A percentile compares a stretch with the other conserved stretches of the same genome.
These are phyloP conservation scores for Coniochaeta sp. DNA, from an alignment of 2,329 filamentous ascomycete genomes.

Conservation along the genomic window DNA sequence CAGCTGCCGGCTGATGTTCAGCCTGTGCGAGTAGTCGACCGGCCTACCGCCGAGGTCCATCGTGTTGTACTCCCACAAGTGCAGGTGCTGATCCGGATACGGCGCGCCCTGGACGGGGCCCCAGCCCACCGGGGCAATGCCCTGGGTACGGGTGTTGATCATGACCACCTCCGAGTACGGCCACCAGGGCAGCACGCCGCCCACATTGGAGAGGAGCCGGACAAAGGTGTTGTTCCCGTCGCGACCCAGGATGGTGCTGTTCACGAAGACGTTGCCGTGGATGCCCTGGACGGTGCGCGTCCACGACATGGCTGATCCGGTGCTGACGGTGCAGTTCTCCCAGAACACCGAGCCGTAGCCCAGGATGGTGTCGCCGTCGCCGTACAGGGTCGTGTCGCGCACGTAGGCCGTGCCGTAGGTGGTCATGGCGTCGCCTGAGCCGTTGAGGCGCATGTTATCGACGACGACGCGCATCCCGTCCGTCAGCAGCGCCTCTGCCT, in stretches of 20 bases:
- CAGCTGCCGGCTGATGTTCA: constrained; percentile 1
- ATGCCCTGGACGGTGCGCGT: constrained; percentile 4
- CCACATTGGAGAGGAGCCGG: constrained; percentile 3
- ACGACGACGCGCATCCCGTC: constrained; percentile 3
- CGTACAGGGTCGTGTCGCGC: constrained; percentile 4
- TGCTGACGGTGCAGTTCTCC: constrained; percentile 2
- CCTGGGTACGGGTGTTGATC: constrained; percentile 3
- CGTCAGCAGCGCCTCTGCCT: constrained; percentile 6
- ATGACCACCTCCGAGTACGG: constrained; percentile 5
- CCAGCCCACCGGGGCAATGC: constrained; percentile 4
- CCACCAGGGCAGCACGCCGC: constrained; percentile 5
- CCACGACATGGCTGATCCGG: constrained; percentile 1
- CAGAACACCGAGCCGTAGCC: constrained; percentile 5
- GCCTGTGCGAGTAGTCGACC: constrained; percentile 2
- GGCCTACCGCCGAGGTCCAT: constrained; percentile 5
- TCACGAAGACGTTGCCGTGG: constrained; percentile 7
- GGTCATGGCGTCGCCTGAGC: constrained; percentile 6
- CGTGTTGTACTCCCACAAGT: constrained; percentile 7
- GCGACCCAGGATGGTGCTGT: constrained; percentile 5
- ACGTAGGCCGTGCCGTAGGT: constrained; percentile 6
- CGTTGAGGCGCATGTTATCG: constrained; percentile 4
- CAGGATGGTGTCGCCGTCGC: constrained; percentile 6
- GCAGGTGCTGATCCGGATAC: constrained; percentile 3
- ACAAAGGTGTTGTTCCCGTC: constrained; percentile 3
- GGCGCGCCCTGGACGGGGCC: constrained; percentile 3